A percentile compares a stretch with the other conserved stretches of the same genome.
These are phyloP conservation scores for Iberis pinnata DNA, from an alignment of 345 rosid species.

Conservation along the genomic window DNA sequence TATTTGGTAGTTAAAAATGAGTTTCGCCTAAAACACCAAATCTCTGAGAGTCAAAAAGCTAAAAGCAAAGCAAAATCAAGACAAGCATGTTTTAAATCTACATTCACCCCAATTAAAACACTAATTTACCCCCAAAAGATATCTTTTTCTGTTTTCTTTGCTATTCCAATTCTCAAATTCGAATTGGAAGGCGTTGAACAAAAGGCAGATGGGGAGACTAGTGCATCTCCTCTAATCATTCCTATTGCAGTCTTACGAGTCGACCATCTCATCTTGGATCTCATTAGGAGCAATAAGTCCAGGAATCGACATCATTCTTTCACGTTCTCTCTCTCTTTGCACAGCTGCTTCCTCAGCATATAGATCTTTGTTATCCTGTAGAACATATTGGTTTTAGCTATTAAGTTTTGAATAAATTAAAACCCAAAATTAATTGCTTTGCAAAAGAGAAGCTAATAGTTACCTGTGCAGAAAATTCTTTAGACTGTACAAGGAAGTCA, in stretches of 20 bases:
- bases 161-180: not conserved
- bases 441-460: not conserved
- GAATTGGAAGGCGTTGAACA: not conserved
- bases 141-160: not conserved
- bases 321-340: conserved; percentile 52
- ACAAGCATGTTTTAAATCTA: not conserved
- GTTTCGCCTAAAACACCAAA: too few species aligned
- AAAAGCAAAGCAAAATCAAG: not conserved
- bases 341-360: conserved; percentile 78
- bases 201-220: not conserved
- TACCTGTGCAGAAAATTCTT: conserved; percentile 80
- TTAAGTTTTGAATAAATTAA: not conserved
- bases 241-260: conserved; percentile 3
- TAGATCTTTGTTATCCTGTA: conserved; percentile 72
- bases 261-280: conserved; percentile 69
- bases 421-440: not conserved
- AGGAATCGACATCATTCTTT: conserved; percentile 65
- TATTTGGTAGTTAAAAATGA: too few species aligned
- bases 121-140: not conserved
- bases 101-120: not conserved
- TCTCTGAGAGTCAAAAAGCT: too few species aligned
- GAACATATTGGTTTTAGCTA: not conserved
- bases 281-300: conserved; percentile 73
- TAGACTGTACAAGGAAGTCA: conserved; percentile 85
- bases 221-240: not conserved